These are phyloP conservation scores for Penicillium coffeae DNA, from an alignment of 495 filamentous ascomycete species.

Conservation along the genomic window DNA sequence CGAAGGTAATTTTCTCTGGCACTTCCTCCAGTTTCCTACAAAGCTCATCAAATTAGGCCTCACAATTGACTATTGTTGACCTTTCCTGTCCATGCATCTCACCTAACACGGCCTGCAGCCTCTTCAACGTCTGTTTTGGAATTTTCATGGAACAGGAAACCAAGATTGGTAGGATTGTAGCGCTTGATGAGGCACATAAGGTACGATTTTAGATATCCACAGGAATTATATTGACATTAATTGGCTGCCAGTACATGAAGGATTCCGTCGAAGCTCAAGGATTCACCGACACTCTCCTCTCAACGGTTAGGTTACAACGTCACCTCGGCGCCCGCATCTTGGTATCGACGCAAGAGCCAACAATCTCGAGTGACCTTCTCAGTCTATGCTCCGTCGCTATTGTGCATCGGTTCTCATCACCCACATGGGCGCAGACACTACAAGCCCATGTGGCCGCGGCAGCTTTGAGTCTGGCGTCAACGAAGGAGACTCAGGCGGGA, in stretches of 20 bases:
- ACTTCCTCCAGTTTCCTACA: too few species aligned
- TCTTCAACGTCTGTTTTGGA: slow-evolving; percentile 64
- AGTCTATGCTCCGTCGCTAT: slow-evolving; percentile 68
- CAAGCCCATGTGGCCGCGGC: slow-evolving; percentile 57
- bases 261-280: slow-evolving; percentile 27
- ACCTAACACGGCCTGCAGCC: slow-evolving; percentile 57
- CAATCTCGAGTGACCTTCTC: slow-evolving; percentile 62
- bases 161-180: slow-evolving; percentile 46
- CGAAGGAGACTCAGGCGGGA: too few species aligned
- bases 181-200: slow-evolving; percentile 57
- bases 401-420: slow-evolving; percentile 69
- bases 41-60: too few species aligned
- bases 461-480: slow-evolving; percentile 17
- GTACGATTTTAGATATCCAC: too few species aligned
- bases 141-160: slow-evolving; percentile 53
- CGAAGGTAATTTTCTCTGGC: too few species aligned
- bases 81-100: slow-evolving; percentile 70
- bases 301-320: slow-evolving; percentile 66
- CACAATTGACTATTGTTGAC: slow-evolving; percentile 69
- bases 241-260: slow-evolving; percentile 44
- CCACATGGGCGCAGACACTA: slow-evolving; percentile 61
- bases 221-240: background rate
- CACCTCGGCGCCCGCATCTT: slow-evolving; percentile 64
- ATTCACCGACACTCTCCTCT: slow-evolving; percentile 61
- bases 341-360: slow-evolving; percentile 76